These are phyloP conservation scores for Aplosporella prunicola DNA, from an alignment of 2,329 filamentous ascomycete genomes.

Conservation along the genomic window DNA sequence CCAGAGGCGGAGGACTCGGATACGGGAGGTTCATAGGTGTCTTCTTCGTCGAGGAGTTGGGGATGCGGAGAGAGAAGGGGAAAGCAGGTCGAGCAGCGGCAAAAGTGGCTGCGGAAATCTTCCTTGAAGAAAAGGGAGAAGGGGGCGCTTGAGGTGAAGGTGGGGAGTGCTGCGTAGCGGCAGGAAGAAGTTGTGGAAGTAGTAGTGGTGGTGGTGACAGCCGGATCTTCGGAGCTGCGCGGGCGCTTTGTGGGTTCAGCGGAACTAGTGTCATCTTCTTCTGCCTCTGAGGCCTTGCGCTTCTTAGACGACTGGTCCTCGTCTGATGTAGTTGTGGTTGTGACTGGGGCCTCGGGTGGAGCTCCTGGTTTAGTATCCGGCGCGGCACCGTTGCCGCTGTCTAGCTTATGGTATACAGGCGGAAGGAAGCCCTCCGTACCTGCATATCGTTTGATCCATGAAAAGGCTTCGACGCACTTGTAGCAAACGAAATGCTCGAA, in stretches of 20 bases:
- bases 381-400: conserved; percentile 12
- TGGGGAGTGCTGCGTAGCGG: conserved; percentile 46
- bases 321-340: not conserved
- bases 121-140: conserved; percentile 78
- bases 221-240: conserved; percentile 8
- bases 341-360: not conserved
- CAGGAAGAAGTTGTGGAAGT: conserved; percentile 28
- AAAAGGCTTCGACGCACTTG: conserved; percentile 78
- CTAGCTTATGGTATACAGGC: conserved; percentile 49
- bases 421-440: conserved; percentile 69
- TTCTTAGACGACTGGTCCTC: conserved; percentile 26
- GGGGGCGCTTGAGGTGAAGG: conserved; percentile 42
- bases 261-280: not conserved
- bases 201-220: conserved; percentile 16
- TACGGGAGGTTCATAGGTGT: conserved; percentile 83
- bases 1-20: conserved; percentile 40
- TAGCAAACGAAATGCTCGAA: conserved; percentile 91
- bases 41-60: conserved; percentile 87
- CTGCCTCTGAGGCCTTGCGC: conserved; percentile 36
- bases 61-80: conserved; percentile 59
- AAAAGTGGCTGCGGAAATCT: conserved; percentile 72
- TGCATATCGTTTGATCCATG: conserved; percentile 88
- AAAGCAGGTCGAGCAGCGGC: conserved; percentile 75
- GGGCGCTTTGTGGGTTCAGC: conserved; percentile 7
- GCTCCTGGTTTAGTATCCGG: not conserved